These are phyloP conservation scores for Euphorbia lathyris DNA, from an alignment of 345 rosid species.

Conservation along the genomic window DNA sequence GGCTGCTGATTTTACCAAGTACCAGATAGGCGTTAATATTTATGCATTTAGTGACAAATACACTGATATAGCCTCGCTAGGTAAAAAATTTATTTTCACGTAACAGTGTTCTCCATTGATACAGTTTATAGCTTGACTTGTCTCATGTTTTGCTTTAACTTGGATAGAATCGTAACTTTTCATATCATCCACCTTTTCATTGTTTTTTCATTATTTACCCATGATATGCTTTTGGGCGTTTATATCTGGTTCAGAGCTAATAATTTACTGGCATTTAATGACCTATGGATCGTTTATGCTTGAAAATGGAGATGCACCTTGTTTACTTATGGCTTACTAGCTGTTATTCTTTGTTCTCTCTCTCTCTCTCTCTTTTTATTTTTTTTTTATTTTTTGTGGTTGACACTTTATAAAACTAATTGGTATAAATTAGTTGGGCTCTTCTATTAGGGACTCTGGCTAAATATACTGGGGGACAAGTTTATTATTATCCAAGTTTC, in stretches of 20 bases:
- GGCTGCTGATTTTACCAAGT: constrained; percentile 99
- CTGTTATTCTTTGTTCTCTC: too few species aligned
- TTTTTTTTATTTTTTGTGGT: not conserved
- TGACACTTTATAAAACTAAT: not conserved
- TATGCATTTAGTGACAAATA: constrained; percentile 92
- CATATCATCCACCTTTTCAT: not conserved
- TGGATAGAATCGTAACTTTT: not conserved
- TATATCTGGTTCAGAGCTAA: not conserved
- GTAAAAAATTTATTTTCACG: constrained; percentile 31
- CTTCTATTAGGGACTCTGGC: constrained; percentile 69
- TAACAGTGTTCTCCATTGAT: constrained; percentile 52
- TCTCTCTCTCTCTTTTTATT: too few species aligned
- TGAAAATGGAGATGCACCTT: not conserved
- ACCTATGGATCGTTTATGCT: not conserved
- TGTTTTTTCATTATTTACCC: not conserved
- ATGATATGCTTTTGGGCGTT: not conserved
- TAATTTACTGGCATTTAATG: not conserved
- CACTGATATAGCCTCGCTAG: constrained; percentile 92
- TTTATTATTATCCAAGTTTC: constrained; percentile 85
- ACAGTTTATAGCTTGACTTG: not conserved
- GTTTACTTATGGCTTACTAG: not conserved
- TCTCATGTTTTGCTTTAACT: not conserved
- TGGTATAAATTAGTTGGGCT: constrained; percentile 6
- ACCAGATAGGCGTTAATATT: constrained; percentile 85
- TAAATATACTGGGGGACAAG: constrained; percentile 97